Evolutionary conservation across 2,329 filamentous ascomycete genomes (phyloP), one percentile per base, ranked within the genome.

Genomic region (Xylariales sp.): DNA sequence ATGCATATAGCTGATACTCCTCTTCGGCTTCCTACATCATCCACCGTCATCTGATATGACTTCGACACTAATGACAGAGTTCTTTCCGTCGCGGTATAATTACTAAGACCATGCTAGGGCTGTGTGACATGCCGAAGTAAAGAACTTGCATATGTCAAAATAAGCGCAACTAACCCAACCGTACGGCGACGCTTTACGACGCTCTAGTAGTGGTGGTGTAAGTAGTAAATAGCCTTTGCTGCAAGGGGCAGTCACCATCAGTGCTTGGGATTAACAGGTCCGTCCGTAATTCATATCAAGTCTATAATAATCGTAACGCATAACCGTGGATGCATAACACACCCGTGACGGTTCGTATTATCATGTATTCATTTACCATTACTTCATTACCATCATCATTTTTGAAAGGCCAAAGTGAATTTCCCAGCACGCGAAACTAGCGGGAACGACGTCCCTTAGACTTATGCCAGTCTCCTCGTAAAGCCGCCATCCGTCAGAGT

Each of bases 351-450:
- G 57, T 65, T 60, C 63, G 64, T 69, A 62, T 61, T 59, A 67
- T 72, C 68, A 55, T 75, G 65, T 68, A 73, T 68, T 74, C 65
- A 56, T 70, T 65, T 72, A 18, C 64, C 69, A 55, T 69, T 62
- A 66, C 56, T 45, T 65, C 67, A 69, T 71, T 72, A 68, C 64
- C 60, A 72, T 72, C 72, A 74, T 55, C 61, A 65, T 64, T 67
- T 58, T 55, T 55, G 45, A 50, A 64, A 45, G 14, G 36, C 30
- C 45, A 34, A 52, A 68, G 45, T 55, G 39, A 34, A 62, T 66
- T 52, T 64, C 60, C 23, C 48, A 55, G 67, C 49, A 61, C 70
- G 69, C 66, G 67, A 69, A 66, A 60, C 52, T 64, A 65, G 57
- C 48, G 53, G 63, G 12, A 53, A 32, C 34, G 58, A 46, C 23